Conservation (phyloP, 495 filamentous ascomycete species). For the Penicillium atrosanguineum region DNA sequence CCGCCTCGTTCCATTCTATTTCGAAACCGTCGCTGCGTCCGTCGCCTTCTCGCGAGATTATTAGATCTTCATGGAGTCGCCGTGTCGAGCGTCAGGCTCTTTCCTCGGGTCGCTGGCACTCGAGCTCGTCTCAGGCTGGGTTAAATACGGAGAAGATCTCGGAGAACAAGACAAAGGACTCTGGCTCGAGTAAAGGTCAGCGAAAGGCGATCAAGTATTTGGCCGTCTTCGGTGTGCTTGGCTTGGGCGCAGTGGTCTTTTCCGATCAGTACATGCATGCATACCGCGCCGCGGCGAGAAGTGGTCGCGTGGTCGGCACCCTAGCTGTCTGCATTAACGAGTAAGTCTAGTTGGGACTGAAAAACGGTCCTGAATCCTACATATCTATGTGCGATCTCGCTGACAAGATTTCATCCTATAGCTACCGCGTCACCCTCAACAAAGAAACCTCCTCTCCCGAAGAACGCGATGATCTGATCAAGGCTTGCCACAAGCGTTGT, state of each 20-base stretch:
- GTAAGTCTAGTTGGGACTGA: conserved; percentile 48
- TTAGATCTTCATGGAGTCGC: neutral
- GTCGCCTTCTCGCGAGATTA: conserved; percentile 3
- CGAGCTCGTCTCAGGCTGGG: conserved; percentile 17
- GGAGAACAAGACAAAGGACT: conserved; percentile 10
- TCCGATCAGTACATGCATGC: conserved; percentile 70
- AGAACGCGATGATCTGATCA: conserved; percentile 64
- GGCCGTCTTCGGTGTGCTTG: conserved; percentile 52
- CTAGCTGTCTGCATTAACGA: conserved; percentile 86
- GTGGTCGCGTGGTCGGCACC: conserved; percentile 73
- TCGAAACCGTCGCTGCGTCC: conserved; percentile 2
- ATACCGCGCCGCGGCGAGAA: conserved; percentile 71
- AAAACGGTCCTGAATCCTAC: neutral
- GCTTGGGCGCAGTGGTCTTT: conserved; percentile 60
- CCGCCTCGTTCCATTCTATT: conserved; percentile 6
- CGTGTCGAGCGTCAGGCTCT: neutral
- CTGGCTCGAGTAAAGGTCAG: conserved; percentile 17
- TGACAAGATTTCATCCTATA: conserved; percentile 24
- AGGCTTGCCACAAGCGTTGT: conserved; percentile 88
- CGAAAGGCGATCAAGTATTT: conserved; percentile 42
- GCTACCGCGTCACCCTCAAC: conserved; percentile 81
- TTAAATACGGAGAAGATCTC: conserved; percentile 9
- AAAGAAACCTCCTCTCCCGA: conserved; percentile 55
- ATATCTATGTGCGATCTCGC: neutral
- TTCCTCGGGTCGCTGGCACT: conserved; percentile 9